Conservation (phyloP, 768 basidiomycete genomes). For the Pisolithus sp. region DNA sequence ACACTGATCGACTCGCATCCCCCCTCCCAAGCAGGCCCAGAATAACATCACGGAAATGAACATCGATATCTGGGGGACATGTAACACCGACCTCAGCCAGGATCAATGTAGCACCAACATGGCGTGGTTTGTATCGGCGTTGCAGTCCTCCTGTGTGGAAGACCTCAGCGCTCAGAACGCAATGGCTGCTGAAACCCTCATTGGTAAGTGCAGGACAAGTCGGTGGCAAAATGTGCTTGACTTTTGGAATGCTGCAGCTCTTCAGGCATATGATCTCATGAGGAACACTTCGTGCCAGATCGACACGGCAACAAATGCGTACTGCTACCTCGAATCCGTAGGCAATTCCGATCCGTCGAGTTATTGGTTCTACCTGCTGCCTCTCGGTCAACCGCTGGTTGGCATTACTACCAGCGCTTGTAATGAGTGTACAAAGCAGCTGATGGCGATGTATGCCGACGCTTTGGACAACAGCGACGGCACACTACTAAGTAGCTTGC, state of each 20-base stretch:
- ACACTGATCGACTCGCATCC: not conserved
- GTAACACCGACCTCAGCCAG: slow-evolving; percentile 48
- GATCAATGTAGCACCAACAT: slow-evolving; percentile 62
- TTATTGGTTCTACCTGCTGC: slow-evolving; percentile 66
- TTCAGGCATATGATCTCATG: slow-evolving; percentile 60
- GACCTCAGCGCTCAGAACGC: slow-evolving; percentile 51
- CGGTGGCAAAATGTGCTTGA: not conserved
- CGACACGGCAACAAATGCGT: slow-evolving; percentile 52
- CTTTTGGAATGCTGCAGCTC: slow-evolving; percentile 32
- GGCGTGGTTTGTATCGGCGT: slow-evolving; percentile 48
- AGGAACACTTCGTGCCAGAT: slow-evolving; percentile 53
- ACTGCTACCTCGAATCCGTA: slow-evolving; percentile 70
- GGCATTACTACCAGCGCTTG: slow-evolving; percentile 48
- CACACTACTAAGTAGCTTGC: slow-evolving; percentile 32
- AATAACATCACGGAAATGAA: slow-evolving; percentile 57
- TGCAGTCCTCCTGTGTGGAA: slow-evolving; percentile 45
- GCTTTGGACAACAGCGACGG: slow-evolving; percentile 34
- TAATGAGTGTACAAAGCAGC: slow-evolving; percentile 52
- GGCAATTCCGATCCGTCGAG: slow-evolving; percentile 53
- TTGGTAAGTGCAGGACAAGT: slow-evolving; percentile 35
- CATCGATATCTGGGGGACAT: slow-evolving; percentile 70
- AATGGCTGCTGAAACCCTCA: slow-evolving; percentile 48
- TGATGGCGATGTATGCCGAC: slow-evolving; percentile 49
- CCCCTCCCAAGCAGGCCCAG: slow-evolving; percentile 52
- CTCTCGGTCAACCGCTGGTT: slow-evolving; percentile 51